phyloP scores from a whole-genome alignment of 306 rosid genomes.

The Prunus padus region DNA sequence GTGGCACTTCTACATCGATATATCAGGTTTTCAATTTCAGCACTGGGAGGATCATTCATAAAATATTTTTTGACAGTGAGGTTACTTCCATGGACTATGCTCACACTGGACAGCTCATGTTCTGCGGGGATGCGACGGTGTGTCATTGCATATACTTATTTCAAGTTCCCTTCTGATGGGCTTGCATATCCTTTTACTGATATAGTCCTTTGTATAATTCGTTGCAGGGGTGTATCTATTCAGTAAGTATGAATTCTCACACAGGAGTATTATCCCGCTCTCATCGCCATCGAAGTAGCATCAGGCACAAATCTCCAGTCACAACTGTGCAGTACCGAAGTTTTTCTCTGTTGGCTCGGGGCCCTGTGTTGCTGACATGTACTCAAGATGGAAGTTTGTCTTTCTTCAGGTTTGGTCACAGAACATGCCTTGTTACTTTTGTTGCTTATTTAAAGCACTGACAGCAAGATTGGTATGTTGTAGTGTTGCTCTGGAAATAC shows the following conservation, averaged over 20 bases:
- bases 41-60: slow-evolving; percentile 86
- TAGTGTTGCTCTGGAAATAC: slow-evolving; percentile 84
- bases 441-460: slow-evolving; percentile 25
- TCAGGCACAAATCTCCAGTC: slow-evolving; percentile 72
- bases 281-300: slow-evolving; percentile 72
- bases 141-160: slow-evolving; percentile 26
- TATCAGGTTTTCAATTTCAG: slow-evolving; percentile 92
- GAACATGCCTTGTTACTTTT: slow-evolving; percentile 14
- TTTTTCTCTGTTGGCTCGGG: slow-evolving; percentile 86
- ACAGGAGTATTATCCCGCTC: slow-evolving; percentile 84
- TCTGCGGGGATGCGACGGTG: slow-evolving; percentile 86
- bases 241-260: slow-evolving; percentile 82
- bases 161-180: slow-evolving; percentile 17
- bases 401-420: slow-evolving; percentile 73
- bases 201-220: slow-evolving; percentile 30
- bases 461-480: slow-evolving; percentile 25
- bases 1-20: slow-evolving; percentile 18
- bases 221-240: slow-evolving; percentile 80
- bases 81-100: slow-evolving; percentile 90
- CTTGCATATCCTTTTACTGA: slow-evolving; percentile 22
- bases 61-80: slow-evolving; percentile 66
- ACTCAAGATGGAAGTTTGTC: slow-evolving; percentile 88
- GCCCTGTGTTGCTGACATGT: slow-evolving; percentile 89
- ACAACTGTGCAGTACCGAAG: slow-evolving; percentile 86
- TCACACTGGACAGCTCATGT: slow-evolving; percentile 85